Base-by-base conservation (phyloP, 441 rosid species). In the Euphorbia celastroides region DNA sequence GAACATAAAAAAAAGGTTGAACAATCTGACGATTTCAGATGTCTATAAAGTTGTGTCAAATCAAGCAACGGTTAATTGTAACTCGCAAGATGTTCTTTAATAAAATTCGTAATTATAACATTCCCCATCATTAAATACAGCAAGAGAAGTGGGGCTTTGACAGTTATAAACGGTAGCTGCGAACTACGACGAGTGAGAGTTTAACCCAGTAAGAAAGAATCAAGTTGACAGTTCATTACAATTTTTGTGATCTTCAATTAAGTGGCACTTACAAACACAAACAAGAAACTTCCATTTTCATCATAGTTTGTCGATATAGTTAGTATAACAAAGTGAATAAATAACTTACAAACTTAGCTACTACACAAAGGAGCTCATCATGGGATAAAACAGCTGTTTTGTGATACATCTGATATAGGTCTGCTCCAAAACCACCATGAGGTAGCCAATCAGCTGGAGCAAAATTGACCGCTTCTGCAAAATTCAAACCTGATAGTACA, bases 391-490 rank as follows among this genome's bases (percentile, higher is more conserved):
- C 92, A 68, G 97, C 84, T 66, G 93, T 78, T 80, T 91, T 94
- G 57, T 75, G 97, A 83, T 91, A 94, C 57, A 62, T 75, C 75
- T 84, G 87, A 84, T 94, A 94, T 55, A 88, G 86, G 78, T 89
- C 86, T 7, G 96, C 88, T 62, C 93, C 88, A 72, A 76, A 81
- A 31, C 96, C 92, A 73, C 99, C 99, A 78, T 91, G 85, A 51
- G 99, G 99, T 70, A 94, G 80, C 99, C 99, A 94, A 71, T 91
- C 99, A 76, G 96, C 96, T 61, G 99, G 96, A 61, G 97, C 96
- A 79, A 94, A 94, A 79, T 94, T 94, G 70, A 94, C 99, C 51
- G 99, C 97, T 83, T 93, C 97, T 17, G 97, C 97, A 72, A 92
- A 91, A 75, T 94, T 94, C 70, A 94, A 80, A 82, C 99, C 97